Base-by-base conservation (phyloP, 768 basidiomycete genomes). In the Mrakia frigida region DNA sequence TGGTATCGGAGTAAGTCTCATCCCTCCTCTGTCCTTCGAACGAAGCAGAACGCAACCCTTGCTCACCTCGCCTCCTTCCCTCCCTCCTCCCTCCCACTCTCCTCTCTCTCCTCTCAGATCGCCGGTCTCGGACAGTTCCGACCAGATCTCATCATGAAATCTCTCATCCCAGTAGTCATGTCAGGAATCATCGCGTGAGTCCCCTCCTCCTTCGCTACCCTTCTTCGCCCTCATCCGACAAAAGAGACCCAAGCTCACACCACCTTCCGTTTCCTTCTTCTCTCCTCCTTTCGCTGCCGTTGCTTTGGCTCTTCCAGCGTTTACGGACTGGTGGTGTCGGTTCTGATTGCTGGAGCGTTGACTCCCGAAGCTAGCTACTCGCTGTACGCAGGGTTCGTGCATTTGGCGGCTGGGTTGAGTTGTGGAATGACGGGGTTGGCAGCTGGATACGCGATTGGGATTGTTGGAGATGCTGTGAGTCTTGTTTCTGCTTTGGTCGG, bases 111-210 rank as follows among this genome's bases (percentile, higher is more conserved):
- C 52, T 53, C 56, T 25, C n/a, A 56, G 56, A 98, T 98, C 81
- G 90, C 97, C 75, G 96, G 97, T 37, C 85, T 98, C 76, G 95
- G 94, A 73, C 89, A 90, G 69, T 95, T 98, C 85, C 90, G 88
- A 81, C 97, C 97, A 78, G 97, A 99, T 82, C 87, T 98, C 80
- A 93, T 99, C 82, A 99, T 99, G 97, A 98, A 94, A 88, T 67
- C 39, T 9, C 35, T 72, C 50, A 60, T 73, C 31, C 75, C 76
- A 35, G 94, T 98, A 41, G 84, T 84, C 78, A 82, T 77, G 77
- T 52, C 56, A 0, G 75, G 73, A 46, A 74, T 74, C 63, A 74
- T 74, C 60, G 73, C 73, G 75, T 73, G 23, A 23, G 75, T 60
- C 31, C 75, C n/a, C 10, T 25, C 28, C 35, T 18, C 13, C 43